Evolutionary conservation across 306 rosid genomes (phyloP).

Genomic region (Quercus rubra): DNA sequence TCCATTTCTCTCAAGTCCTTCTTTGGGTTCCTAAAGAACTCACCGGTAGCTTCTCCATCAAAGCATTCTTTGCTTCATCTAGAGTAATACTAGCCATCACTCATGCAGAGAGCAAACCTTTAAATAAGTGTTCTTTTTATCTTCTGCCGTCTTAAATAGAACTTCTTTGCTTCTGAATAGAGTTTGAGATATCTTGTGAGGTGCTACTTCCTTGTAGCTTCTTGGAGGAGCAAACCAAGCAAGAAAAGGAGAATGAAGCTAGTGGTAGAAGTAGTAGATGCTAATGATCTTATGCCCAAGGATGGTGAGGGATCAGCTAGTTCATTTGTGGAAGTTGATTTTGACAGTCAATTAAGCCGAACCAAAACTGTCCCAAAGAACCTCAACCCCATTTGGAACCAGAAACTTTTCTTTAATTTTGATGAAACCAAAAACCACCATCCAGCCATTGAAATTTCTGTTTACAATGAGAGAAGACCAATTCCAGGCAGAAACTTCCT

Average conservation of each 20-base stretch:
- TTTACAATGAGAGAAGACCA: constrained; percentile 49
- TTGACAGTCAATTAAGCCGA: constrained; percentile 50
- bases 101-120: constrained; percentile 27
- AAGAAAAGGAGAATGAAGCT: constrained; percentile 58
- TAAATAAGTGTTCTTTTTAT: constrained; percentile 16
- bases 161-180: constrained; percentile 62
- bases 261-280: constrained; percentile 54
- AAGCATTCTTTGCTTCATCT: constrained; percentile 69
- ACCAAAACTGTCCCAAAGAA: constrained; percentile 60
- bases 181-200: constrained; percentile 55
- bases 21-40: constrained; percentile 19
- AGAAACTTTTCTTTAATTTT: constrained; percentile 42
- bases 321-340: constrained; percentile 65
- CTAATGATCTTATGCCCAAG: constrained; percentile 70
- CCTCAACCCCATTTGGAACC: constrained; percentile 64
- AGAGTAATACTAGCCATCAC: constrained; percentile 19
- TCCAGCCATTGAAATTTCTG: constrained; percentile 42
- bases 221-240: constrained; percentile 21
- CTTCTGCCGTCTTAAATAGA: constrained; percentile 37
- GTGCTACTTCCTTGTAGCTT: constrained; percentile 38
- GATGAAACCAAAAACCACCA: constrained; percentile 41
- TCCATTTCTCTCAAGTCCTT: constrained; percentile 17
- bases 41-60: constrained; percentile 49
- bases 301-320: constrained; percentile 61
- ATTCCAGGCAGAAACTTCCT: constrained; percentile 43